Evolutionary conservation across 73 alveolate genomes (phyloP).

Genomic region (Paraurostyla sp.): DNA sequence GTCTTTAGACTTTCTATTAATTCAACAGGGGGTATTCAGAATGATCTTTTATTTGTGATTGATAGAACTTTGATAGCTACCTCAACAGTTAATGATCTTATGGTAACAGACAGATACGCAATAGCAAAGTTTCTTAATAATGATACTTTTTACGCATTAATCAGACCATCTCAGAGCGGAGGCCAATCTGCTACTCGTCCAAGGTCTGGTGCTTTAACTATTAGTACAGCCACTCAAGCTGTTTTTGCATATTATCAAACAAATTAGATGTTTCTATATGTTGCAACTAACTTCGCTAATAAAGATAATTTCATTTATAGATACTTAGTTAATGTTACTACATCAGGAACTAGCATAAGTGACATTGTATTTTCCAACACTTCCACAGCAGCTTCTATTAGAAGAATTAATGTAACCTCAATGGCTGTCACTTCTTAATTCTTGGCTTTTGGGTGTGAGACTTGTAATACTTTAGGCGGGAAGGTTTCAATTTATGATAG

Average conservation of each 20-base stretch:
- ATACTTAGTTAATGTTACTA: background rate
- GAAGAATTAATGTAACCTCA: background rate
- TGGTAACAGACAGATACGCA: conserved; percentile 12
- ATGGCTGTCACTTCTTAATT: background rate
- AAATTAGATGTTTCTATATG: background rate
- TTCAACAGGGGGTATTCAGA: background rate
- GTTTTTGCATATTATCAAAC: background rate
- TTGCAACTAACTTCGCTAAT: background rate
- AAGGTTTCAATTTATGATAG: background rate
- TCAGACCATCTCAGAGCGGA: background rate
- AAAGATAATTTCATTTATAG: background rate
- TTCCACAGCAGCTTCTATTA: background rate
- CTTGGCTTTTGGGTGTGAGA: conserved; percentile 38
- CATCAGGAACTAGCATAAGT: background rate
- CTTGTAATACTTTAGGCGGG: background rate
- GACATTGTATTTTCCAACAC: background rate
- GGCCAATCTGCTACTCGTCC: background rate
- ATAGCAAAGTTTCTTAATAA: background rate
- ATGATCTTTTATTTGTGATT: background rate
- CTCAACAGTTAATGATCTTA: background rate
- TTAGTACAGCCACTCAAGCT: background rate
- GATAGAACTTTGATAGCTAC: background rate
- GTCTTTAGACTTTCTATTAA: background rate
- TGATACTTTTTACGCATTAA: background rate
- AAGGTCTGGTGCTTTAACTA: background rate